These are phyloP conservation scores for Crataegus laevigata DNA, from an alignment of 306 rosid genomes.

Conservation along the genomic window DNA sequence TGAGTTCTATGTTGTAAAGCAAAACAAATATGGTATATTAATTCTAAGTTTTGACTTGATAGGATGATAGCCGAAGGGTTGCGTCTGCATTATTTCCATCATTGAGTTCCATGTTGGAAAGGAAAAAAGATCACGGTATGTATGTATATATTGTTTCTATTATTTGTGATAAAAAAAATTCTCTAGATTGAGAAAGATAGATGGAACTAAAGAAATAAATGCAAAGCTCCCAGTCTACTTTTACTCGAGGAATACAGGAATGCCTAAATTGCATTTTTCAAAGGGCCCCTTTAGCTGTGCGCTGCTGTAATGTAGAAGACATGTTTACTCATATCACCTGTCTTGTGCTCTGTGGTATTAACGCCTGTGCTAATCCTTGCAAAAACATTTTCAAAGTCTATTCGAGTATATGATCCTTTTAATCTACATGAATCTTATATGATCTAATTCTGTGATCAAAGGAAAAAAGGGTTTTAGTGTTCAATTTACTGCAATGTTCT, in stretches of 20 bases:
- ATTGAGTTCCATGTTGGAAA: slow-evolving; percentile 43
- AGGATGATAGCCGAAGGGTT: slow-evolving; percentile 86
- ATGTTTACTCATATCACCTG: background rate
- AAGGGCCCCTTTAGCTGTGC: background rate
- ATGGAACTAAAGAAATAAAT: background rate
- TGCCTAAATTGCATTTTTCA: background rate
- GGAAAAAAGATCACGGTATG: slow-evolving; percentile 89
- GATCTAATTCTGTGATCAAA: background rate
- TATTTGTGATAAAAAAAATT: background rate
- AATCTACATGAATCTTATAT: background rate
- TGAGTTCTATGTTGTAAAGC: slow-evolving; percentile 51
- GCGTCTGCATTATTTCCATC: slow-evolving; percentile 79
- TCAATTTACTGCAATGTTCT: no score
- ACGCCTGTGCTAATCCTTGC: background rate
- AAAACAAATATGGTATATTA: slow-evolving; percentile 77
- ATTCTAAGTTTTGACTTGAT: slow-evolving; percentile 17
- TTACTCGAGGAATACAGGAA: background rate
- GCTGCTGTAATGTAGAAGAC: background rate
- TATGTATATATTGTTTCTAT: background rate
- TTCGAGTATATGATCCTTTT: no score
- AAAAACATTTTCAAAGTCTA: background rate
- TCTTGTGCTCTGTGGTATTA: background rate
- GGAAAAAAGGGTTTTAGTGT: no score
- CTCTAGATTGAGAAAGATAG: background rate
- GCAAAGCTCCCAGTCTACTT: background rate